Conservation (phyloP, 495 filamentous ascomycete genomes). For the Astrothelium macrocarpum region DNA sequence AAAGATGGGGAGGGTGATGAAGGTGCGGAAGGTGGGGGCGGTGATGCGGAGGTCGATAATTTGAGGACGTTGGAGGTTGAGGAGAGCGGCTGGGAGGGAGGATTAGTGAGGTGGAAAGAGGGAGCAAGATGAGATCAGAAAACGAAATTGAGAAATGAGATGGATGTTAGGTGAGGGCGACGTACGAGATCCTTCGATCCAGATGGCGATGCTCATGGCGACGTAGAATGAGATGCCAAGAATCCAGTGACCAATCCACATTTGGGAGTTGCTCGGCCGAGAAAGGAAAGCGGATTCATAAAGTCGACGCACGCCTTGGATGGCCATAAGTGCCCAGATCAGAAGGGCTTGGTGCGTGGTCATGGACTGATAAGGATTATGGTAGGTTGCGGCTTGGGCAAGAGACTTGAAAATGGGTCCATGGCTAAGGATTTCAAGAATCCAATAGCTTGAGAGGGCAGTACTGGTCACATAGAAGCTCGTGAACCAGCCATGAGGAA, state of each 20-base stretch:
- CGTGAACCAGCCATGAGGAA: slow-evolving; percentile 80
- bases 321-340: slow-evolving; percentile 57
- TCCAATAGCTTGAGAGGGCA: slow-evolving; percentile 67
- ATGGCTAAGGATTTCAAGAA: slow-evolving; percentile 48
- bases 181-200: slow-evolving; percentile 78
- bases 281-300: slow-evolving; percentile 50
- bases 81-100: slow-evolving; percentile 10
- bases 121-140: not conserved
- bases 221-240: slow-evolving; percentile 73
- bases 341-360: slow-evolving; percentile 55
- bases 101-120: not conserved
- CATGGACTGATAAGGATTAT: slow-evolving; percentile 38
- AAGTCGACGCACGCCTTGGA: slow-evolving; percentile 65
- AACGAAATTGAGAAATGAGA: slow-evolving; percentile 6
- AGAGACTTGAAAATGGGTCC: slow-evolving; percentile 44
- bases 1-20: slow-evolving; percentile 56
- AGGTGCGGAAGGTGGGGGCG: slow-evolving; percentile 48
- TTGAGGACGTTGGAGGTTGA: slow-evolving; percentile 3
- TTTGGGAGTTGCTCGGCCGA: slow-evolving; percentile 51
- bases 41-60: slow-evolving; percentile 21
- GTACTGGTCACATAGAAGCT: slow-evolving; percentile 77
- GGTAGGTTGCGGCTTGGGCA: slow-evolving; percentile 19
- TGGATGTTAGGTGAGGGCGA: not conserved
- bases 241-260: slow-evolving; percentile 78
- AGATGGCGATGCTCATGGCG: slow-evolving; percentile 59